Base-by-base conservation (phyloP, 305 asterid species). In the Fraxinus floribunda region DNA sequence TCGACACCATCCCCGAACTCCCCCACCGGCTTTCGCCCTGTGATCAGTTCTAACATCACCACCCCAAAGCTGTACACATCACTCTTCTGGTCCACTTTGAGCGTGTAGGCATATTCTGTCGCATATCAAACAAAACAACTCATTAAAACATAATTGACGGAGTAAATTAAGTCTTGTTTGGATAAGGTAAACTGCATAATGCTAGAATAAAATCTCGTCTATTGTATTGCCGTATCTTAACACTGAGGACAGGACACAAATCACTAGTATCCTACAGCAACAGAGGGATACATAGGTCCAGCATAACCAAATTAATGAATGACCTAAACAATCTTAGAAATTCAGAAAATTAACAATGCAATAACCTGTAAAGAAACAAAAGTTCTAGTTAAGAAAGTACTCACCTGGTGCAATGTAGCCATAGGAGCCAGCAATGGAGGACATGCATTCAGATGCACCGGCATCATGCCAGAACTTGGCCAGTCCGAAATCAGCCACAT, bases 371-470 rank as follows among this genome's bases (percentile, higher is more conserved):
- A 66, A 30, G 16, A 8, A 64, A 18, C 11, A 34, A 35, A 16
- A 41, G 64, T 24, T 38, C 24, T 5, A 20, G 72, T 20, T 62
- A 7, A 35, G n/a, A 24, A 36, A 76, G 78, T 1, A 77, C 55
- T 83, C 29, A 93, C 98, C 98, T 4, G 98, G 98, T 0, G 98
- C 98, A 52, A 95, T 95, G 89, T 95, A 95, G 55, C 98, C 98
- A 64, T 95, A 95, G 46, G 98, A 95, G 20, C 98, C 98, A 35
- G 98, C 98, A 66, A 95, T 81, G 7, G 98, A 86, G 16, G 97
- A 94, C 98, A 94, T 94, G 85, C 98, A 93, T 85, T 93, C 97
- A 0, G 97, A 92, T 0, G 88, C 91, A 39, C 86, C 96, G 0
- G 93, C 91, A 15, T 90, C 91, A 2, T 91, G 94, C 60, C 88